These are phyloP conservation scores for Yarrowia sp. DNA, from an alignment of 805 yeast species.

Conservation along the genomic window DNA sequence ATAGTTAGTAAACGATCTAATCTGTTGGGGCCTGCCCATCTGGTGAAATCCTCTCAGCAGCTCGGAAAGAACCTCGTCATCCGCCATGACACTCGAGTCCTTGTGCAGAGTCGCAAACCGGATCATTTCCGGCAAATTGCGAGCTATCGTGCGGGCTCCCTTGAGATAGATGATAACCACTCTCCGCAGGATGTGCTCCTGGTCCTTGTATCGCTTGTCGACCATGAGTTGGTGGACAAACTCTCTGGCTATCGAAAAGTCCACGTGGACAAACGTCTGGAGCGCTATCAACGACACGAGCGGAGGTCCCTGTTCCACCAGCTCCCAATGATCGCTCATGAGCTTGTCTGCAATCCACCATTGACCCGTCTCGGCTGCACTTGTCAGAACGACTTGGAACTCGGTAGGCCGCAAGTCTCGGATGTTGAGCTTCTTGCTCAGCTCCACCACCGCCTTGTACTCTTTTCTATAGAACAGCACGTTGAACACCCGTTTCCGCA, in stretches of 20 bases:
- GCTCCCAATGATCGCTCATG: constrained; percentile 13
- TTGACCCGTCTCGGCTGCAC: constrained; percentile 9
- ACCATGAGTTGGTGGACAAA: constrained; percentile 32
- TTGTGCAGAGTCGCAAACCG: constrained; percentile 19
- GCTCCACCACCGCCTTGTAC: constrained; percentile 1
- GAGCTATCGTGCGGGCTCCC: constrained; percentile 17
- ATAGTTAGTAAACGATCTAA: not conserved
- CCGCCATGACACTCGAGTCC: not conserved
- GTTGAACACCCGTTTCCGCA: not conserved
- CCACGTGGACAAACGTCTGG: constrained; percentile 9
- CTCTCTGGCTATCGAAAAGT: constrained; percentile 19
- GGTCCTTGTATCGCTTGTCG: constrained; percentile 9
- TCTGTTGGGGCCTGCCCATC: not conserved
- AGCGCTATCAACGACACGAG: not conserved
- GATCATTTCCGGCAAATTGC: constrained; percentile 16
- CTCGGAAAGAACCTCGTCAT: not conserved
- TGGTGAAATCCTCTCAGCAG: constrained; percentile 6
- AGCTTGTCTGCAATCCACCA: constrained; percentile 11
- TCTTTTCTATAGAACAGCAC: not conserved
- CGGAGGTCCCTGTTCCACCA: constrained; percentile 19
- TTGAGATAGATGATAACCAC: not conserved
- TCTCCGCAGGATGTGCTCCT: not conserved
- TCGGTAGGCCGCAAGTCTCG: not conserved
- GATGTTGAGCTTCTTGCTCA: not conserved
- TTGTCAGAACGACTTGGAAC: not conserved